Percentiles rank a stretch among this genome's conserved stretches.
These are phyloP conservation scores for Apostasia ramifera DNA, from an alignment of 106 monocot species.

Conservation along the genomic window DNA sequence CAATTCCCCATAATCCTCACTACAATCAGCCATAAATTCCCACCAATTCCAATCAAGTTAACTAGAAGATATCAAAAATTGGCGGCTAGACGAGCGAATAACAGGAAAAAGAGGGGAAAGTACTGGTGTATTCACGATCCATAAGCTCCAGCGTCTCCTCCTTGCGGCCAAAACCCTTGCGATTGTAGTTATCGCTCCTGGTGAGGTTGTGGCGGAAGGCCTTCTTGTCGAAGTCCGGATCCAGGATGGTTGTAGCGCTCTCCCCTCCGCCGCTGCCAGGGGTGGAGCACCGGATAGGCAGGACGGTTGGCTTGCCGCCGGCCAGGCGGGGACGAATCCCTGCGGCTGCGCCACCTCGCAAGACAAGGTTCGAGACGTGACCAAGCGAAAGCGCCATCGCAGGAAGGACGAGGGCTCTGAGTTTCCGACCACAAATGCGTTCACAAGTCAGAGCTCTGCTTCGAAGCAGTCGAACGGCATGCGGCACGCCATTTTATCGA, in stretches of 20 bases:
- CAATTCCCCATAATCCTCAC: neutral
- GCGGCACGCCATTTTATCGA: too few species aligned
- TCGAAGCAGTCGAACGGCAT: too few species aligned
- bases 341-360: neutral
- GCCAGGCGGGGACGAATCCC: neutral
- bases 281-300: slow-evolving; percentile 32
- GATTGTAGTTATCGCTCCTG: slow-evolving; percentile 92
- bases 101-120: neutral
- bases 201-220: slow-evolving; percentile 83
- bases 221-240: slow-evolving; percentile 84
- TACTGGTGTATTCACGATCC: slow-evolving; percentile 86
- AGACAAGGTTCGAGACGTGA: slow-evolving; percentile 7
- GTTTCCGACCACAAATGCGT: too few species aligned
- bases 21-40: slow-evolving; percentile 5
- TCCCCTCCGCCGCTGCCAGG: slow-evolving; percentile 5
- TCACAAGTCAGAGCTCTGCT: too few species aligned
- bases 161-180: slow-evolving; percentile 89
- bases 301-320: neutral
- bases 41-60: neutral
- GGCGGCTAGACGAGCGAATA: neutral
- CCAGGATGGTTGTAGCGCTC: slow-evolving; percentile 11
- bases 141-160: slow-evolving; percentile 89
- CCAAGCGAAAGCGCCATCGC: slow-evolving; percentile 19
- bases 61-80: neutral
- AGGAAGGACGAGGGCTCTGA: neutral